These are phyloP conservation scores for Claviceps digitariae DNA, from an alignment of 2,329 filamentous ascomycete species.

Conservation along the genomic window DNA sequence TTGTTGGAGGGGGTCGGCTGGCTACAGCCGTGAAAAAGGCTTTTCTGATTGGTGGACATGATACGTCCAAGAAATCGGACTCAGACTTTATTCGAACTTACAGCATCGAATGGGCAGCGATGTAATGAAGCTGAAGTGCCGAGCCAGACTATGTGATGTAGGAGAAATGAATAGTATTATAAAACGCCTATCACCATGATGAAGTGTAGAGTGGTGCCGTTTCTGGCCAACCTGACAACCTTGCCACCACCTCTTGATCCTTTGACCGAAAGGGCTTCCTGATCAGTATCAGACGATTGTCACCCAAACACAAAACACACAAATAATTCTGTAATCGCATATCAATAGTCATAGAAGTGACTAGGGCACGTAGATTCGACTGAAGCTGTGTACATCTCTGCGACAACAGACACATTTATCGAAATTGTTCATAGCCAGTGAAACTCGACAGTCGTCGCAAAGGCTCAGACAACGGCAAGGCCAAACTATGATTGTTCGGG, in stretches of 20 bases:
- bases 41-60: conserved; percentile 67
- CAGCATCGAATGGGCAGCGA: conserved; percentile 86
- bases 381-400: conserved; percentile 77
- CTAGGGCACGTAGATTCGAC: conserved; percentile 72
- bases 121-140: conserved; percentile 46
- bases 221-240: too few species aligned
- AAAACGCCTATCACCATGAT: not conserved
- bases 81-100: conserved; percentile 51
- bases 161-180: not conserved
- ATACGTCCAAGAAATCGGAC: conserved; percentile 20
- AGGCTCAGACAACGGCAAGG: conserved; percentile 88
- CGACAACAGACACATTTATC: conserved; percentile 92
- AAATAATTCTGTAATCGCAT: not conserved
- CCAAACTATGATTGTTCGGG: conserved; percentile 86
- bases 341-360: not conserved
- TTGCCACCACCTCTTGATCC: too few species aligned
- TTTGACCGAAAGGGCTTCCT: too few species aligned
- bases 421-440: conserved; percentile 92
- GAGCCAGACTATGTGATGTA: not conserved
- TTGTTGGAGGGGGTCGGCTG: conserved; percentile 74
- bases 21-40: conserved; percentile 96
- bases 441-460: conserved; percentile 89
- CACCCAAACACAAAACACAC: not conserved
- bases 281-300: too few species aligned
- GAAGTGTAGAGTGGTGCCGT: too few species aligned